Conservation (phyloP, 148 eudicot genomes). For the Cornus controversa region DNA sequence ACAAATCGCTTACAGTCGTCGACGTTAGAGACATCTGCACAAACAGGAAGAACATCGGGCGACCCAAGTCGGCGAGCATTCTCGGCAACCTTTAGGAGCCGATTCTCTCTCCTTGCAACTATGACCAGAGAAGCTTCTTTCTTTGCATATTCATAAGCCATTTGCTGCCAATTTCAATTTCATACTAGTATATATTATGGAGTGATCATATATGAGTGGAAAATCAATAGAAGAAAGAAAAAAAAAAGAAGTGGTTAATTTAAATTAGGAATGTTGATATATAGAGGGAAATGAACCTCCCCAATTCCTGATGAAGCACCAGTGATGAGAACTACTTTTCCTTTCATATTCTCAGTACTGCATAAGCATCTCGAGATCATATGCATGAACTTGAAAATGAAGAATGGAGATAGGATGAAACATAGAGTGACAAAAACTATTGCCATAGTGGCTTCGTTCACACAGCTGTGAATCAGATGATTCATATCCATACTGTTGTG, state of each 20-base stretch:
- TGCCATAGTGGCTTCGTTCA: background rate
- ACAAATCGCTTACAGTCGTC: conserved; percentile 23
- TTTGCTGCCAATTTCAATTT: conserved; percentile 8
- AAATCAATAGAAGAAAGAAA: too few relatives aligned
- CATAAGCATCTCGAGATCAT: background rate
- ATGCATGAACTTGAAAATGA: conserved; percentile 1
- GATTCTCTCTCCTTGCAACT: conserved; percentile 27
- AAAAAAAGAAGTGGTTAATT: too few relatives aligned
- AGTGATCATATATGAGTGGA: background rate
- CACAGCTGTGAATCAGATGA: background rate
- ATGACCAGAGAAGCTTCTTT: conserved; percentile 28
- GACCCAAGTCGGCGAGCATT: conserved; percentile 23
- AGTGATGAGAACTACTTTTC: conserved; percentile 32
- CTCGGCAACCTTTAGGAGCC: conserved; percentile 22
- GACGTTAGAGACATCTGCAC: conserved; percentile 24
- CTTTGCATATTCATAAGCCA: conserved; percentile 30
- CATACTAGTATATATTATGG: background rate
- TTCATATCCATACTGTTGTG: too few relatives aligned
- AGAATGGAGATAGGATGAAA: conserved; percentile 1
- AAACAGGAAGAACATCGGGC: conserved; percentile 21
- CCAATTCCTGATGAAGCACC: conserved; percentile 37
- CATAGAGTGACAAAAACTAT: background rate
- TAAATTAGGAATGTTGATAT: too few relatives aligned
- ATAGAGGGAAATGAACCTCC: conserved; percentile 9
- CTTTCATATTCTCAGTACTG: conserved; percentile 10